These are phyloP conservation scores for Cocos nucifera DNA, from an alignment of 176 grass and related monocot species.

Conservation along the genomic window DNA sequence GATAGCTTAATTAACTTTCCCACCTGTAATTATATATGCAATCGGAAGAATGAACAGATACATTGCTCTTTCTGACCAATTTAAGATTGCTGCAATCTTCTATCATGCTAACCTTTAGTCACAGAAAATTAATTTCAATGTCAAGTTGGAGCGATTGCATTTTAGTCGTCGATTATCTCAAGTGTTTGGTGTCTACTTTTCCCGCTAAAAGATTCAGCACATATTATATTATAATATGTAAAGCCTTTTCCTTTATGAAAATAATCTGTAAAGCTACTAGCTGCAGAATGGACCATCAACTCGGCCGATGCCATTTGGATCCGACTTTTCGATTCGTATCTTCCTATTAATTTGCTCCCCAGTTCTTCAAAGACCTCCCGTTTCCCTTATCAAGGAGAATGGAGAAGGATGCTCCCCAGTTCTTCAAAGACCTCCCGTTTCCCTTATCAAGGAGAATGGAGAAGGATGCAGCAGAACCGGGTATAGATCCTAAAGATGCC, in stretches of 20 bases:
- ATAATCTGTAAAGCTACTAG: background rate
- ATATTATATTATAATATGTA: background rate
- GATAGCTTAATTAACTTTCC: background rate
- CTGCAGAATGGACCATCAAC: background rate
- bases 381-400: no score
- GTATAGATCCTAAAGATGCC: background rate
- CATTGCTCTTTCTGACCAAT: constrained; percentile 8
- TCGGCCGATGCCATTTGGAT: constrained; percentile 3
- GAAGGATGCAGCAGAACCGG: constrained; percentile 11
- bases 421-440: background rate
- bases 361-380: background rate
- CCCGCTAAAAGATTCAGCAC: background rate
- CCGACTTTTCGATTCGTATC: background rate
- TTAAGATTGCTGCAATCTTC: constrained; percentile 9
- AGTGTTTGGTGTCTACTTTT: background rate
- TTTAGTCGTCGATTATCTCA: background rate
- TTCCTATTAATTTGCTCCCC: no score
- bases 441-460: constrained; percentile 9
- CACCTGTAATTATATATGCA: background rate
- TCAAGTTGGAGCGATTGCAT: constrained; percentile 8
- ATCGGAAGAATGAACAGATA: background rate
- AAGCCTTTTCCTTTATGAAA: background rate
- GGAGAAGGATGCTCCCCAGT: background rate
- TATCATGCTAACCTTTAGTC: constrained; percentile 6
- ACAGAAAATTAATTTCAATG: constrained; percentile 6